Base-by-base conservation (phyloP, 208 protist genomes). In the Angomonas ambiguus region DNA sequence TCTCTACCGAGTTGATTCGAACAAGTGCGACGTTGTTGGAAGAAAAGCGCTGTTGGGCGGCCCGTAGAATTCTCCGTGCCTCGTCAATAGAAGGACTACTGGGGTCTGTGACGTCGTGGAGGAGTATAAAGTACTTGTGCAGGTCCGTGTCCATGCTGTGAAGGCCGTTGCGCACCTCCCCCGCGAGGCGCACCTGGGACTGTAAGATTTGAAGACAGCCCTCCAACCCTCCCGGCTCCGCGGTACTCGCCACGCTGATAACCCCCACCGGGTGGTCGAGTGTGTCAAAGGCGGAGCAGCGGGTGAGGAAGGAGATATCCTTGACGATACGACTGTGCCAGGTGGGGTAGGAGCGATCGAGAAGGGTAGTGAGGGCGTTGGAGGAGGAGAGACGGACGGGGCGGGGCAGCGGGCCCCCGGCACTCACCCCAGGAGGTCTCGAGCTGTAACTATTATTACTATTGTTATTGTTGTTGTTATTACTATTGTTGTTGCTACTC, bases 261-360 rank as follows among this genome's bases (percentile, higher is more conserved):
- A 75, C 69, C 20, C 85, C 88, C 42, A 94, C 67, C 27, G 88
- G 88, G 72, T 92, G 74, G 70, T 94, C 88, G 10, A 89, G 35
- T 1, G 88, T 94, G 58, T 94, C 88, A 66, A 85, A 87, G 67
- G 77, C 33, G 59, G 69, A 83, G 63, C 82, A 88, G 0, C 88
- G 88, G 38, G 87, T 77, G 25, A 92, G 72, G 42, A 65, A 55
- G 74, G 82, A 72, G 31, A 83, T 77, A 59, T 86, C 80, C 2
- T 71, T 74, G 4, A 91, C 58, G 70, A 89, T 82, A 22, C 51
- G 24, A 35, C 51, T 51, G 74, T 91, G 77, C 86, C 88, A 94
- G 20, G 67, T 49, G 0, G 83, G 79, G 27, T 65, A 70, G 4
- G 83, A 65, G 32, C 88, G 82, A 74, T 94, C 76, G 27, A 92